Percentiles rank a stretch among this genome's conserved stretches.
Conservation (phyloP, 2,329 filamentous ascomycete species). For the Botrytis paeoniae region DNA sequence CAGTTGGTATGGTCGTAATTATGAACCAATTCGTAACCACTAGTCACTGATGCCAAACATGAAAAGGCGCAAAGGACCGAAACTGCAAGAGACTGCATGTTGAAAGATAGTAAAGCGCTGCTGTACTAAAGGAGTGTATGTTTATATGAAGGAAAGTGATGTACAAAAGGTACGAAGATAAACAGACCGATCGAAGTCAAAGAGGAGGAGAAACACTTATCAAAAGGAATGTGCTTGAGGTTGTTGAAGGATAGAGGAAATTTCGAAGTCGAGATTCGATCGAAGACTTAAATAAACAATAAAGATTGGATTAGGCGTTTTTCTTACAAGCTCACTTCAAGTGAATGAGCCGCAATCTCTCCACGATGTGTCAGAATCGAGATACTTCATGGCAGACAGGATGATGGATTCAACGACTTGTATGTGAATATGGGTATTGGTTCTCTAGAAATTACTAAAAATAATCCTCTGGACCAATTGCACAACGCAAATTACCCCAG, state of each 20-base stretch:
- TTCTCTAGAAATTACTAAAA: neutral
- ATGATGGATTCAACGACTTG: neutral
- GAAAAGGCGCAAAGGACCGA: neutral
- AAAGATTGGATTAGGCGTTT: neutral
- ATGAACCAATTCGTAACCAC: conserved; percentile 24
- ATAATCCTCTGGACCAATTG: neutral
- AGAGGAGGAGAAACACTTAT: neutral
- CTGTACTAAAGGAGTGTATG: neutral
- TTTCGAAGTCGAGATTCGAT: neutral
- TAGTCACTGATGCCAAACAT: neutral
- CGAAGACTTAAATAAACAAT: neutral
- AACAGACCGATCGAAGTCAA: neutral
- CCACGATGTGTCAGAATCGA: neutral
- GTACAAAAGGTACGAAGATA: neutral
- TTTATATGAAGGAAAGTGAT: neutral
- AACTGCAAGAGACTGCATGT: conserved; percentile 10
- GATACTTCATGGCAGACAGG: neutral
- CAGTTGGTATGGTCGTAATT: conserved; percentile 29
- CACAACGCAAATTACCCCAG: neutral
- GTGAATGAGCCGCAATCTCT: neutral
- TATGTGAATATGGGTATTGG: neutral
- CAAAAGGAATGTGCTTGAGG: neutral
- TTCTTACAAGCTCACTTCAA: neutral
- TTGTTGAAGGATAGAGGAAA: neutral
- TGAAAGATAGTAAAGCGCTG: neutral